phyloP scores from a whole-genome alignment of 202 grass and related monocot species.

The Setaria viridis region DNA sequence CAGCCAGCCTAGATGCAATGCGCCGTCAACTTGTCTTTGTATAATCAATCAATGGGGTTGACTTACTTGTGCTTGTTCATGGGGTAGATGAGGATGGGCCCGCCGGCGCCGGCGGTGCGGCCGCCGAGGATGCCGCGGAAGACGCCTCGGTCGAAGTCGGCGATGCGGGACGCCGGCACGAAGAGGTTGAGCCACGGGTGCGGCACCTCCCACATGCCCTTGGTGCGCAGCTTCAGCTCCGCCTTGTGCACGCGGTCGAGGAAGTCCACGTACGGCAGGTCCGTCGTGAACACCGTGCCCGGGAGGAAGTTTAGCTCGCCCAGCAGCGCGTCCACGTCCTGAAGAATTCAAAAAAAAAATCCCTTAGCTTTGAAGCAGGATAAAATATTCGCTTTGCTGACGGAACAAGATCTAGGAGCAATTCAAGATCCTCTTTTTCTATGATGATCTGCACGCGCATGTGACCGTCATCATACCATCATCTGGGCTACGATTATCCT shows the following conservation, averaged over 20 bases:
- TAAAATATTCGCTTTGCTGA: conserved; percentile 32
- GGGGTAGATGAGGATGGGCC: conserved; percentile 95
- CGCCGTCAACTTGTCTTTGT: background rate
- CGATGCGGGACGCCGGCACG: conserved; percentile 88
- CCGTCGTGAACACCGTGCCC: conserved; percentile 83
- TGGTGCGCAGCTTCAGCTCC: conserved; percentile 80
- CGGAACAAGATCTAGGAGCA: conserved; percentile 46
- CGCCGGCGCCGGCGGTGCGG: conserved; percentile 72
- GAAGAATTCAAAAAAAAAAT: background rate
- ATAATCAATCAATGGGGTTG: background rate
- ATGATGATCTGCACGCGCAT: conserved; percentile 3
- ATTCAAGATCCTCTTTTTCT: conserved; percentile 27
- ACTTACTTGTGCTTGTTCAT: conserved; percentile 91
- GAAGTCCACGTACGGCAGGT: conserved; percentile 87
- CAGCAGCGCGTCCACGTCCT: conserved; percentile 84
- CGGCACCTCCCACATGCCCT: conserved; percentile 93
- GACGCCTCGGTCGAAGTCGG: conserved; percentile 82
- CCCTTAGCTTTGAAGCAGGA: background rate
- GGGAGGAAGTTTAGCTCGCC: conserved; percentile 73
- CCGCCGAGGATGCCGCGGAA: conserved; percentile 82
- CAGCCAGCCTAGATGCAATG: background rate
- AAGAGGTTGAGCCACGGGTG: conserved; percentile 99
- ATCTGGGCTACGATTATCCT: background rate
- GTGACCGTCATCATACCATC: background rate
- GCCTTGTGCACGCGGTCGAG: conserved; percentile 90